A percentile compares a stretch with the other conserved stretches of the same genome.
phyloP scores from a whole-genome alignment of 2,329 filamentous ascomycete species.

The Fusarium luffae region DNA sequence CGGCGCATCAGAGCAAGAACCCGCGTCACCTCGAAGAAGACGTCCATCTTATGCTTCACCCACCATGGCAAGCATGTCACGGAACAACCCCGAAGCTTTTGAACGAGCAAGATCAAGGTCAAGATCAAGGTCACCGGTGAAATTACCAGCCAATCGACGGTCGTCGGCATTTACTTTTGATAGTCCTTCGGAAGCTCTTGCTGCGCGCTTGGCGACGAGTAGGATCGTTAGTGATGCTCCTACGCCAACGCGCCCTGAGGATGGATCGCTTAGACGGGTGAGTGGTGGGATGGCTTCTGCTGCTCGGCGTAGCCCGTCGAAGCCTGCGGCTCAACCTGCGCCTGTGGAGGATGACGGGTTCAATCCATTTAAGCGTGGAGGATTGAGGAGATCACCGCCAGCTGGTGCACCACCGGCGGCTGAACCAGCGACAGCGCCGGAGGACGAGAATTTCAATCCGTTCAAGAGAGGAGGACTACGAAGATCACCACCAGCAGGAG shows the following conservation, averaged over 20 bases:
- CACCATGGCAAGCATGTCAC: constrained; percentile 71
- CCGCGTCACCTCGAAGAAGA: constrained; percentile 45
- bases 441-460: constrained; percentile 47
- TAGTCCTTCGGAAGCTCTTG: constrained; percentile 45
- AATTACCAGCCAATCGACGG: constrained; percentile 36
- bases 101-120: constrained; percentile 49
- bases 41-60: constrained; percentile 74
- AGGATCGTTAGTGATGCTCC: constrained; percentile 40
- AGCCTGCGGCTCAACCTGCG: constrained; percentile 52
- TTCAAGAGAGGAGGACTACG: constrained; percentile 47
- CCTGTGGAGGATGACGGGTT: constrained; percentile 30
- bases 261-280: constrained; percentile 27
- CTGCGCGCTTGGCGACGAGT: constrained; percentile 47
- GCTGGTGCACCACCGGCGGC: constrained; percentile 28
- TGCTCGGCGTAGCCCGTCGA: constrained; percentile 55
- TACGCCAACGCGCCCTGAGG: constrained; percentile 29
- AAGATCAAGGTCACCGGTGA: constrained; percentile 52
- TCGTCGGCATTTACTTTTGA: constrained; percentile 30
- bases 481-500: constrained; percentile 49
- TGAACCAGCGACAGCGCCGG: background rate
- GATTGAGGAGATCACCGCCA: constrained; percentile 47
- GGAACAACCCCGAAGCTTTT: constrained; percentile 69
- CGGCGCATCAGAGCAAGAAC: constrained; percentile 39
- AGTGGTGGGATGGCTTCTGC: constrained; percentile 50
- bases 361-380: constrained; percentile 48